phyloP scores from a whole-genome alignment of 305 asterid species.

The Solanum aculeatissimum region DNA sequence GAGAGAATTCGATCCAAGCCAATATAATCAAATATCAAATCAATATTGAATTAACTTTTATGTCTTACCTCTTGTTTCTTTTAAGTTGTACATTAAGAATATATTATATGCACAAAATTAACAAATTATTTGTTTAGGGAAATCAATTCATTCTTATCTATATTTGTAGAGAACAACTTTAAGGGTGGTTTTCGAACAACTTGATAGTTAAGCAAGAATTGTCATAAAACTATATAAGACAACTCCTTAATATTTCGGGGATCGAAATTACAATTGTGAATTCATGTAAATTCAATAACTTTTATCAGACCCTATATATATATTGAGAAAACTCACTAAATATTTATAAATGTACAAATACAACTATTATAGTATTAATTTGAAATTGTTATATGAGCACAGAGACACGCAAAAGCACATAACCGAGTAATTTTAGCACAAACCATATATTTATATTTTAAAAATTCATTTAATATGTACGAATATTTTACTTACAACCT shows the following conservation, averaged over 20 bases:
- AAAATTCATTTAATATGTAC: too few relatives aligned
- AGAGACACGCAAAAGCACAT: not conserved
- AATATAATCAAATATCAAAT: too few relatives aligned
- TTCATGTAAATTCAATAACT: not conserved
- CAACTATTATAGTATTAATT: not conserved
- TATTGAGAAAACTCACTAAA: not conserved
- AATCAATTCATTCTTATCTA: not conserved
- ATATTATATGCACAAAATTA: not conserved
- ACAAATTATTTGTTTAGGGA: not conserved
- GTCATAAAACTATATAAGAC: not conserved
- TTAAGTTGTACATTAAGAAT: not conserved
- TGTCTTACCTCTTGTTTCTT: not conserved
- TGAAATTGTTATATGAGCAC: not conserved
- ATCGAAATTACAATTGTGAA: rapidly evolving
- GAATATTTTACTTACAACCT: not conserved
- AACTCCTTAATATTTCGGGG: not conserved
- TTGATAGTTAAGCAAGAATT: conserved; percentile 12
- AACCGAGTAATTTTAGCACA: too few relatives aligned
- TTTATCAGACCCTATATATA: not conserved
- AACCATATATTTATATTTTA: too few relatives aligned
- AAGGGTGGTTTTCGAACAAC: conserved; percentile 6
- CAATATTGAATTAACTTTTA: too few relatives aligned
- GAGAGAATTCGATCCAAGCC: too few relatives aligned
- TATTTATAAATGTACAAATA: not conserved
- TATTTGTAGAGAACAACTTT: not conserved